Evolutionary conservation across 345 rosid genomes (phyloP), one percentile per base, ranked within the genome.

Genomic region (Stellera chamaejasme): DNA sequence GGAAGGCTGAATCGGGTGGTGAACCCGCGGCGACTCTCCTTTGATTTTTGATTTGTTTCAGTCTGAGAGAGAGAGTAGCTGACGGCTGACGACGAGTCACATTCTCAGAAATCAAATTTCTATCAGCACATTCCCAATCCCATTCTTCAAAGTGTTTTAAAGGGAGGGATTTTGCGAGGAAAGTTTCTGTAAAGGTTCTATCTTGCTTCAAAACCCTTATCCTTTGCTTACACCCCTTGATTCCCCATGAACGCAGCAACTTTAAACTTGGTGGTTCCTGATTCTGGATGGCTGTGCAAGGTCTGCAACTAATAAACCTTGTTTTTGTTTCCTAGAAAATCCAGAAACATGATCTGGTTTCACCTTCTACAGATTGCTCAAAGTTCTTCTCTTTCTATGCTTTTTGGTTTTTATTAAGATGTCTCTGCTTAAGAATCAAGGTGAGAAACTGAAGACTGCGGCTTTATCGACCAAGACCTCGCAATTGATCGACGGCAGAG

Each of bases 271-370:
- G 23, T 61, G 63, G 62, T 56, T 67, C 59, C 65, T 57, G 43
- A 72, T 46, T 58, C 69, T 39, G 72, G 76, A 36, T 66, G 48
- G 65, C 56, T 69, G 19, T 73, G 66, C 70, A 81, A 77, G 90
- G 90, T 84, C 27, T 58, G 74, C 51, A 11, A 10, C 41, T 47
- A 10, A 11, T 27, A 14, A 52, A 12, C 55, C 48, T 32, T 56
- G 8, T 59, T 48, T 55, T 48, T 69, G 64, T 48, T 53, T 16
- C 41, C 50, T 7, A 50, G 65, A 59, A 55, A 67, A 32, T 54
- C 25, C 16, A 43, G 44, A 11, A 27, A 36, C 42, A 39, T 15
- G 27, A 39, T 42, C 25, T n/a, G 27, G 45, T 9, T 52, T 43
- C 50, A 0, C n/a, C 4, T 3, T 53, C 32, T 53, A 45, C 25